Evolutionary conservation across 2,329 filamentous ascomycete genomes (phyloP).

Genomic region (Colletotrichum sp.): DNA sequence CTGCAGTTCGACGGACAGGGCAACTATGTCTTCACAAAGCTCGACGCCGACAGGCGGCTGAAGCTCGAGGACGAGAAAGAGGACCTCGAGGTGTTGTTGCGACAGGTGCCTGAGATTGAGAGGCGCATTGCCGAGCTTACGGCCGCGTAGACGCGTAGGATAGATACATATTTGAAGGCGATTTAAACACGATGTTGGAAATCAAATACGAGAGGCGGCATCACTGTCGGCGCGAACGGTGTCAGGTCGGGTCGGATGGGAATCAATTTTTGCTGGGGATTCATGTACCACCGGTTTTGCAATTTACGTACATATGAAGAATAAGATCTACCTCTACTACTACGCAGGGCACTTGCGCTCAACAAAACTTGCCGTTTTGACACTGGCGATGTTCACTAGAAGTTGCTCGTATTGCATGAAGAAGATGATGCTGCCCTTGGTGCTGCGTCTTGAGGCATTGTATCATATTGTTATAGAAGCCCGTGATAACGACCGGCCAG

Average conservation of each 20-base stretch:
- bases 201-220: not conserved
- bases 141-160: conserved; percentile 30
- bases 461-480: not conserved
- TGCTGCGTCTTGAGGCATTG: not conserved
- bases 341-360: not conserved
- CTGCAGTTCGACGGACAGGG: conserved; percentile 97
- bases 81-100: conserved; percentile 83
- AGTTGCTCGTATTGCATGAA: not conserved
- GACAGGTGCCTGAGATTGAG: conserved; percentile 88
- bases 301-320: not conserved
- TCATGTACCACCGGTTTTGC: not conserved
- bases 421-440: rapidly evolving
- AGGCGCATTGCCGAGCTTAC: conserved; percentile 82
- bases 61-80: conserved; percentile 95
- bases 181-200: not conserved
- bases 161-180: not conserved
- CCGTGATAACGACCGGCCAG: too few relatives aligned
- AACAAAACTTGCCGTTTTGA: not conserved
- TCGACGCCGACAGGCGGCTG: conserved; percentile 87
- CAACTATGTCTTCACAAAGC: conserved; percentile 83
- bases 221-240: not conserved
- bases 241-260: not conserved
- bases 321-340: not conserved
- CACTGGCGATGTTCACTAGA: too few relatives aligned
- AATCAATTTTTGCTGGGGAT: not conserved